These are phyloP conservation scores for Cladosporium austrohemisphaericum DNA, from an alignment of 2,329 filamentous ascomycete genomes.

Conservation along the genomic window DNA sequence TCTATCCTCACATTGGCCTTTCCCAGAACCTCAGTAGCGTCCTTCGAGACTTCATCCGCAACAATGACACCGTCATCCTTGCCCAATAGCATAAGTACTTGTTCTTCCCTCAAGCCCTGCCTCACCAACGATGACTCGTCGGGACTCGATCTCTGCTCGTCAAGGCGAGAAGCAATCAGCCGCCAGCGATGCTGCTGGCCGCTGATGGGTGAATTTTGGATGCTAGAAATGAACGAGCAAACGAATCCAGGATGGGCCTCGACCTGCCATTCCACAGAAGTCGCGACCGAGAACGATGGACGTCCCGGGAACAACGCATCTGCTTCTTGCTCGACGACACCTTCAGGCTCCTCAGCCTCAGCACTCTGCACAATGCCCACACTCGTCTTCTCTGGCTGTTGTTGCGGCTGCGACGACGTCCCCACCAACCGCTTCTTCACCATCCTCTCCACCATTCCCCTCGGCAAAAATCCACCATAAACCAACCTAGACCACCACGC, in stretches of 20 bases:
- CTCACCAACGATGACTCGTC: slow-evolving; percentile 18
- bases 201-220: slow-evolving; percentile 67
- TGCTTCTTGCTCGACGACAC: slow-evolving; percentile 20
- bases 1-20: slow-evolving; percentile 55
- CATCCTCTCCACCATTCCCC: slow-evolving; percentile 4
- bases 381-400: slow-evolving; percentile 8
- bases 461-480: slow-evolving; percentile 60
- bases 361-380: slow-evolving; percentile 12
- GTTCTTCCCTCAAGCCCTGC: slow-evolving; percentile 41
- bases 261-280: slow-evolving; percentile 68
- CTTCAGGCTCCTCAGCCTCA: slow-evolving; percentile 24
- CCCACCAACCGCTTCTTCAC: slow-evolving; percentile 8
- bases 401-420: background rate
- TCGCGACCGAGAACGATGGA: slow-evolving; percentile 41
- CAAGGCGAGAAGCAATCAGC: slow-evolving; percentile 51
- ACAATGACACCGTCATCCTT: slow-evolving; percentile 64
- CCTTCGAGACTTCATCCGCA: slow-evolving; percentile 60
- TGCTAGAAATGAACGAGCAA: slow-evolving; percentile 65
- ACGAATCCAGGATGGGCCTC: slow-evolving; percentile 64
- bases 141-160: slow-evolving; percentile 35
- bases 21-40: slow-evolving; percentile 57
- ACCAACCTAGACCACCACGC: slow-evolving; percentile 59
- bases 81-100: slow-evolving; percentile 64
- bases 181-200: slow-evolving; percentile 61
- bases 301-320: slow-evolving; percentile 29